Percentiles rank a stretch among this genome's conserved stretches.
Evolutionary conservation across 2,329 filamentous ascomycete genomes (phyloP).

Genomic region (Byssothecium circinans): DNA sequence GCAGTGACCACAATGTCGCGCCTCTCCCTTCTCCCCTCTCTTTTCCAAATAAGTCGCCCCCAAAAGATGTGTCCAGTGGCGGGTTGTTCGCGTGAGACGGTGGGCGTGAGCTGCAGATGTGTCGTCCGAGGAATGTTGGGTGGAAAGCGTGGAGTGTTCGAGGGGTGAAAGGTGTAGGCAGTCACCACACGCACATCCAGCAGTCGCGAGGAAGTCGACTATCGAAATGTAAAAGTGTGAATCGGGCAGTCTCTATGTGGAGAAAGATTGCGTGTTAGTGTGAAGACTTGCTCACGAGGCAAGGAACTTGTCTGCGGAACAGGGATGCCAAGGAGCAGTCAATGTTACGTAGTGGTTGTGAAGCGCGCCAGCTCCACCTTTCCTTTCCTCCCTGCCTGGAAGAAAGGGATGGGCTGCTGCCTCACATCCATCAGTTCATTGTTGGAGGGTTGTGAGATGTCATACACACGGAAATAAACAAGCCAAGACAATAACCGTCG

Average conservation of each 20-base stretch:
- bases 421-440: background rate
- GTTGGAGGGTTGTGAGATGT: background rate
- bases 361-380: too few species aligned
- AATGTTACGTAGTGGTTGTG: constrained; percentile 1
- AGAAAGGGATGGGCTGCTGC: background rate
- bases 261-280: constrained; percentile 8
- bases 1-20: constrained; percentile 2
- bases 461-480: background rate
- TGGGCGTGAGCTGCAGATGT: background rate
- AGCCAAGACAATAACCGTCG: background rate
- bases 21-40: background rate
- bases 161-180: background rate
- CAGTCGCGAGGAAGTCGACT: background rate
- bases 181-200: background rate
- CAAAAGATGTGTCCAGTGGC: background rate
- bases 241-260: background rate
- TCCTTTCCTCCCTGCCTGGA: background rate
- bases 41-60: background rate
- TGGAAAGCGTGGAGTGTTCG: background rate
- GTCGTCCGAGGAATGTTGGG: background rate
- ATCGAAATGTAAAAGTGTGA: background rate
- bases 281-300: constrained; percentile 1
- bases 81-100: too few species aligned
- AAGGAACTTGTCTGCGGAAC: constrained; percentile 1
- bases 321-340: constrained; percentile 1